Evolutionary conservation across 768 basidiomycete species (phyloP).

Genomic region (Mycena polygramma): DNA sequence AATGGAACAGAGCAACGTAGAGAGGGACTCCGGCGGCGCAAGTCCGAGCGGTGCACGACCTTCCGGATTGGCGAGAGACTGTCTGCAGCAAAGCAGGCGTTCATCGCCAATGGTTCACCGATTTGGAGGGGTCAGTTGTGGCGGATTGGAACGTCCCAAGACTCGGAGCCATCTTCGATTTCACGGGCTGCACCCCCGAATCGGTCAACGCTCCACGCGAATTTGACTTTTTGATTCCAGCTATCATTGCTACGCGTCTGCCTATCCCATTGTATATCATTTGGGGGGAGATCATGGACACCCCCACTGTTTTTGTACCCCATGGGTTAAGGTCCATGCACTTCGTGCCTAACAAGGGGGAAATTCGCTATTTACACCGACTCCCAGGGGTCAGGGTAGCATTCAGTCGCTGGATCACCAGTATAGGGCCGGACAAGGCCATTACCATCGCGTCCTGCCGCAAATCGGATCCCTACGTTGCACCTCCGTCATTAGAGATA

Average conservation of each 20-base stretch:
- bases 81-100: not conserved
- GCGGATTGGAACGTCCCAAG: conserved; percentile 7
- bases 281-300: not conserved
- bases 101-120: conserved; percentile 30
- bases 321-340: not conserved
- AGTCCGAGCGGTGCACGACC: too few relatives aligned
- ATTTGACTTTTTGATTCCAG: not conserved
- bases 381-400: not conserved
- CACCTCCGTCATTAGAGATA: too few relatives aligned
- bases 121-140: conserved; percentile 27
- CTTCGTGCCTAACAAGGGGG: not conserved
- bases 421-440: too few relatives aligned
- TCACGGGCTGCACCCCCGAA: not conserved
- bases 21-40: too few relatives aligned
- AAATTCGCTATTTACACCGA: not conserved
- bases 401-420: not conserved
- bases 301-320: not conserved
- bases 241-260: not conserved
- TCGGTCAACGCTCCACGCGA: not conserved
- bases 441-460: too few relatives aligned
- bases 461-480: too few relatives aligned
- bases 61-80: conserved; percentile 21
- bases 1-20: too few relatives aligned
- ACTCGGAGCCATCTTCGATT: conserved; percentile 33
- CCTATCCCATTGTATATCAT: conserved; percentile 2